These are phyloP conservation scores for Diaporthe helianthi DNA, from an alignment of 2,329 filamentous ascomycete species.

Conservation along the genomic window DNA sequence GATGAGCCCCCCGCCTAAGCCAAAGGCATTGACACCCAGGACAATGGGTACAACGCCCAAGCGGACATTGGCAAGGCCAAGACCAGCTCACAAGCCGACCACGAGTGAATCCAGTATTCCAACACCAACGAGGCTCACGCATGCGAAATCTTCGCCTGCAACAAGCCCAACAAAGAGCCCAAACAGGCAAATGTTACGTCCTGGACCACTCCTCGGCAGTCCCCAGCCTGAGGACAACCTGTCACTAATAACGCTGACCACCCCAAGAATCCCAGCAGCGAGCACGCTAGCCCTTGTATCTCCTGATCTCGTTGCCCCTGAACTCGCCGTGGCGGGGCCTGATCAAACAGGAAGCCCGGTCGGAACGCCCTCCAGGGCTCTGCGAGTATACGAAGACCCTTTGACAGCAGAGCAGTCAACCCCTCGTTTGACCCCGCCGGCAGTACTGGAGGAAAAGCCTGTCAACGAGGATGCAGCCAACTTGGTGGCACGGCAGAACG, in stretches of 20 bases:
- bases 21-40: slow-evolving; percentile 58
- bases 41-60: slow-evolving; percentile 61
- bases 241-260: slow-evolving; percentile 58
- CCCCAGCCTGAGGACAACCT: slow-evolving; percentile 61
- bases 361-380: slow-evolving; percentile 45
- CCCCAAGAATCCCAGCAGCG: slow-evolving; percentile 42
- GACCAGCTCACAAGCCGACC: slow-evolving; percentile 56
- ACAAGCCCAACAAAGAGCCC: slow-evolving; percentile 46
- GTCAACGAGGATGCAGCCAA: slow-evolving; percentile 62
- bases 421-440: slow-evolving; percentile 47
- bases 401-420: slow-evolving; percentile 55
- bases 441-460: slow-evolving; percentile 66
- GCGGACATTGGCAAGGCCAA: slow-evolving; percentile 52
- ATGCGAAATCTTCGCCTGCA: slow-evolving; percentile 46
- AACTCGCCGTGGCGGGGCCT: slow-evolving; percentile 10
- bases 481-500: slow-evolving; percentile 39
- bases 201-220: slow-evolving; percentile 43
- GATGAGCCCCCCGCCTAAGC: slow-evolving; percentile 41
- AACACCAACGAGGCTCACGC: slow-evolving; percentile 51
- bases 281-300: slow-evolving; percentile 20
- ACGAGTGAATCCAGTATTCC: slow-evolving; percentile 59
- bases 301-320: slow-evolving; percentile 32
- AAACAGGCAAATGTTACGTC: slow-evolving; percentile 40
- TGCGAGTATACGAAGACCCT: slow-evolving; percentile 70
- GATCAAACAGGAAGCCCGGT: slow-evolving; percentile 25